phyloP scores from a whole-genome alignment of 805 yeast species.

The Yamadazyma sp. region DNA sequence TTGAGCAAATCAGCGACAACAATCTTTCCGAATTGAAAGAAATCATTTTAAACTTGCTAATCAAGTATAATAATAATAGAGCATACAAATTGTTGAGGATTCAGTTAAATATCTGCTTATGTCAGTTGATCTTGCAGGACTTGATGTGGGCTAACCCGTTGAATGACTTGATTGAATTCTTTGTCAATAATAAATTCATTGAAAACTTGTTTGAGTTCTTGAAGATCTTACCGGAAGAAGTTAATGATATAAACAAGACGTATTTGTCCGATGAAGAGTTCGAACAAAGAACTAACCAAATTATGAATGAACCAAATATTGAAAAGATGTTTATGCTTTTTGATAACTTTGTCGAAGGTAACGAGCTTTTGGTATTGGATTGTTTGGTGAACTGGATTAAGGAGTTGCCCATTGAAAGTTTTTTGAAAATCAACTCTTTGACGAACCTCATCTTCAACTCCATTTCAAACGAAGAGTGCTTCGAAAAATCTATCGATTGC shows the following conservation, averaged over 20 bases:
- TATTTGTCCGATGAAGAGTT: constrained; percentile 83
- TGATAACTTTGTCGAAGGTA: constrained; percentile 43
- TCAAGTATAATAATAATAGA: constrained; percentile 34
- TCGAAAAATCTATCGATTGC: constrained; percentile 86
- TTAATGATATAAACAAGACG: constrained; percentile 71
- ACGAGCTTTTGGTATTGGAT: constrained; percentile 51
- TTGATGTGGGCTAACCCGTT: constrained; percentile 71
- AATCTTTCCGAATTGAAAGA: constrained; percentile 63
- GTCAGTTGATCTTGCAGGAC: constrained; percentile 79
- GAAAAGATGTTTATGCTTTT: constrained; percentile 65
- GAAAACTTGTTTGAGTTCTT: constrained; percentile 69
- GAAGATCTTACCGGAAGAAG: constrained; percentile 88
- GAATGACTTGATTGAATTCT: constrained; percentile 34
- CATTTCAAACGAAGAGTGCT: constrained; percentile 61
- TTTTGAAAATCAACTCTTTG: constrained; percentile 64
- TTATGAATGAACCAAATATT: constrained; percentile 57
- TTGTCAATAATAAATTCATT: constrained; percentile 11
- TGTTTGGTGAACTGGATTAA: constrained; percentile 89
- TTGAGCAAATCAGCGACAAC: constrained; percentile 68
- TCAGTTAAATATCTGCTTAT: constrained; percentile 78
- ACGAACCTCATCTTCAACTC: constrained; percentile 64
- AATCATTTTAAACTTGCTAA: constrained; percentile 59
- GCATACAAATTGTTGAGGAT: constrained; percentile 63
- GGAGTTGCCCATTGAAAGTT: constrained; percentile 73
- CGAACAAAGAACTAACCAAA: constrained; percentile 56